A percentile compares a stretch with the other conserved stretches of the same genome.
Evolutionary conservation across 805 yeast genomes (phyloP).

Genomic region (Suhomyces xylopsoci): DNA sequence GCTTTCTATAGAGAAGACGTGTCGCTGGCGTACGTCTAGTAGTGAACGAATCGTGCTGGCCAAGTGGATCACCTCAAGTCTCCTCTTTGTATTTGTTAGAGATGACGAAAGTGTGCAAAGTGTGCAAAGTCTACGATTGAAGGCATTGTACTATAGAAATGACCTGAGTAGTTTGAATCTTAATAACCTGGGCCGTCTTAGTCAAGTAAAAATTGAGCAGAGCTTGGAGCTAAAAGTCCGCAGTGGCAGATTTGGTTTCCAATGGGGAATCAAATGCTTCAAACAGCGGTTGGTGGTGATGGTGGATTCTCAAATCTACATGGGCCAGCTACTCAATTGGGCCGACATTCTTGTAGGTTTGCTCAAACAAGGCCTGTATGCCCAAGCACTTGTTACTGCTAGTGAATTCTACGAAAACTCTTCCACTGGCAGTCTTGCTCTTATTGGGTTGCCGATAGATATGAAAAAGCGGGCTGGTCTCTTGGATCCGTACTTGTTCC

Average conservation of each 20-base stretch:
- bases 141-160: not conserved
- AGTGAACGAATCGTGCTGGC: slow-evolving; percentile 39
- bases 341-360: slow-evolving; percentile 55
- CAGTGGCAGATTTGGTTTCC: too few species aligned
- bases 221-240: not conserved
- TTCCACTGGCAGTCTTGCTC: slow-evolving; percentile 41
- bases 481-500: slow-evolving; percentile 53
- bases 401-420: slow-evolving; percentile 42
- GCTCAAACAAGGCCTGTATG: slow-evolving; percentile 48
- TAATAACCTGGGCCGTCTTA: too few species aligned
- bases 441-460: slow-evolving; percentile 57
- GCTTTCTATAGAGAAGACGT: slow-evolving; percentile 23
- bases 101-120: not conserved
- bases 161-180: too few species aligned
- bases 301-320: slow-evolving; percentile 33
- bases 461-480: slow-evolving; percentile 41
- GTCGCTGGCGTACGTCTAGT: slow-evolving; percentile 19
- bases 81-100: slow-evolving; percentile 22
- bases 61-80: slow-evolving; percentile 49
- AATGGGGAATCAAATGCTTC: slow-evolving; percentile 9
- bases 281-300: slow-evolving; percentile 23
- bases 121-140: not conserved
- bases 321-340: slow-evolving; percentile 68
- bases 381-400: slow-evolving; percentile 56
- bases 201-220: not conserved